Percentiles rank a stretch among this genome's conserved stretches.
Conservation (phyloP, 176 grass and related monocot species). For the Neostapfia colusana region DNA sequence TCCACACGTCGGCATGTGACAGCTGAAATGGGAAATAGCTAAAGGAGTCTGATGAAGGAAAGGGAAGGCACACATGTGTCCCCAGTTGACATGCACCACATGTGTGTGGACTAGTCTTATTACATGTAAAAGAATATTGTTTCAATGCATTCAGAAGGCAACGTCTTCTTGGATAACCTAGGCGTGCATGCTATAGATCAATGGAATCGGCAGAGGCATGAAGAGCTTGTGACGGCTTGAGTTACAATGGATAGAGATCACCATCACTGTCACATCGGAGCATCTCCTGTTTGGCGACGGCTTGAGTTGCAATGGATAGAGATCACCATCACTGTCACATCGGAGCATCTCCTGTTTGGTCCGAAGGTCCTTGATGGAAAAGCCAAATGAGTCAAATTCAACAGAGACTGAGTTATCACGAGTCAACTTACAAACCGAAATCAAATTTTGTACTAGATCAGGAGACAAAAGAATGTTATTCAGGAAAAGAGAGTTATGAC, state of each 20-base stretch:
- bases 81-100: neutral
- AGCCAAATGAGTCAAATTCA: neutral
- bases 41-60: fast-evolving
- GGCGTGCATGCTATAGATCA: neutral
- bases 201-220: fast-evolving
- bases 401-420: neutral
- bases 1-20: neutral
- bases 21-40: neutral
- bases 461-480: neutral
- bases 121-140: neutral
- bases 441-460: neutral
- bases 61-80: neutral
- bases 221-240: neutral
- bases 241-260: neutral
- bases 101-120: neutral
- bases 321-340: no score
- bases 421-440: neutral
- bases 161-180: neutral
- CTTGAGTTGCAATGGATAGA: neutral
- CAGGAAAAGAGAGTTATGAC: fast-evolving
- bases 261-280: no score
- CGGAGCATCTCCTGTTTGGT: no score
- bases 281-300: no score
- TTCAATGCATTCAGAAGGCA: no score
- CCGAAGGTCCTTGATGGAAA: no score